Conservation (phyloP, 2,329 filamentous ascomycete species). For the Phaeomoniella chlamydospora region DNA sequence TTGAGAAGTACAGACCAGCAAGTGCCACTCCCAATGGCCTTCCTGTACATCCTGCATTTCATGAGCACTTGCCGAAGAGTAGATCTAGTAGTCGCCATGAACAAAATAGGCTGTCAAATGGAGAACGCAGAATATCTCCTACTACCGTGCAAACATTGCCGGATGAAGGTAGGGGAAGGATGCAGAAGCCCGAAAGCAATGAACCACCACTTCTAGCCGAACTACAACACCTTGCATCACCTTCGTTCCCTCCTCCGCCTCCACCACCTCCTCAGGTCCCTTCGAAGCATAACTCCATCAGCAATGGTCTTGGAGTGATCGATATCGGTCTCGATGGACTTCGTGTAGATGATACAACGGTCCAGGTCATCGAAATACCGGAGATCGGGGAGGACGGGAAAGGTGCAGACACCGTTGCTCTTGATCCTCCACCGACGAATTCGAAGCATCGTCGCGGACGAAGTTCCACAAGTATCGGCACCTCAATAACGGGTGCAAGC, state of each 20-base stretch:
- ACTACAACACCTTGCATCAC: slow-evolving; percentile 43
- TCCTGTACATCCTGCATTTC: slow-evolving; percentile 24
- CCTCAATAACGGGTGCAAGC: slow-evolving; percentile 40
- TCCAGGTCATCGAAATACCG: slow-evolving; percentile 16
- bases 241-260: slow-evolving; percentile 36
- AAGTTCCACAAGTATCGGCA: slow-evolving; percentile 29
- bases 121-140: slow-evolving; percentile 2
- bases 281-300: slow-evolving; percentile 3
- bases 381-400: not conserved
- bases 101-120: slow-evolving; percentile 7
- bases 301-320: slow-evolving; percentile 21
- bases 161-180: slow-evolving; percentile 4
- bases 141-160: slow-evolving; percentile 5
- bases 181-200: slow-evolving; percentile 6
- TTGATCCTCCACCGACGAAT: slow-evolving; percentile 17
- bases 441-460: slow-evolving; percentile 14
- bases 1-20: slow-evolving; percentile 12
- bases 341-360: slow-evolving; percentile 5
- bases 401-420: slow-evolving; percentile 17
- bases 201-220: slow-evolving; percentile 41
- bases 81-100: slow-evolving; percentile 24
- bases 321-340: slow-evolving; percentile 24
- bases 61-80: slow-evolving; percentile 30
- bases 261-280: slow-evolving; percentile 14
- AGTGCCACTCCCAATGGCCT: slow-evolving; percentile 19